Evolutionary conservation across 345 rosid genomes (phyloP).

Genomic region (Angophora floribunda): DNA sequence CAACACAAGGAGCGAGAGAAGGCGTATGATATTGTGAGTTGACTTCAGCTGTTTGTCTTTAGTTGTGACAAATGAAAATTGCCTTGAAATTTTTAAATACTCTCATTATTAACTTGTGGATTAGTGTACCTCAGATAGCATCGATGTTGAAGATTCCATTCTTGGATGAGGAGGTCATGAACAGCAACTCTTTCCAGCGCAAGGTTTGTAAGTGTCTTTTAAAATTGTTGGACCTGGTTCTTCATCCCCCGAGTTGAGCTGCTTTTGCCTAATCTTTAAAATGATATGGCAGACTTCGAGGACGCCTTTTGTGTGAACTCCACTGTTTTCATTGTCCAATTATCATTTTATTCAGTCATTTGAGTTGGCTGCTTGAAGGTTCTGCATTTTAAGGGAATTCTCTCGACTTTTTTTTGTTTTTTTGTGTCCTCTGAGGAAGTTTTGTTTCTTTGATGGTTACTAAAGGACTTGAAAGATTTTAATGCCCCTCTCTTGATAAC

Average conservation of each 20-base stretch:
- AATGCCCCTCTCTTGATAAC: neutral
- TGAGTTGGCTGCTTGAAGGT: neutral
- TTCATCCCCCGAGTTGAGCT: neutral
- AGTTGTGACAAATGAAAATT: neutral
- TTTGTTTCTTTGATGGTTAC: no score
- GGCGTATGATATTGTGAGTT: slow-evolving; percentile 64
- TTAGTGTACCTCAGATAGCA: slow-evolving; percentile 31
- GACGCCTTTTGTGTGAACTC: neutral
- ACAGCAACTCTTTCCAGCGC: slow-evolving; percentile 51
- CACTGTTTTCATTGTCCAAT: neutral
- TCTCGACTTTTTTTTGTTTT: no score
- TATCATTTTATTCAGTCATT: neutral
- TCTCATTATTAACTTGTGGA: neutral
- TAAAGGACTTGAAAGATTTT: no score
- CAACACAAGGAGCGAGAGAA: slow-evolving; percentile 74
- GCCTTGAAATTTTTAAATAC: neutral
- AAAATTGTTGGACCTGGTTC: neutral
- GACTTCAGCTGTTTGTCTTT: neutral
- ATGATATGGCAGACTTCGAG: neutral
- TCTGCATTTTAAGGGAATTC: neutral
- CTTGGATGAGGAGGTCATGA: slow-evolving; percentile 66
- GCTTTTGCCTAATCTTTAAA: neutral
- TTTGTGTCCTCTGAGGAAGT: no score
- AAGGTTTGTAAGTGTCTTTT: slow-evolving; percentile 22
- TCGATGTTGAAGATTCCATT: slow-evolving; percentile 76